Conservation (phyloP, 1,284 basidiomycete species). For the Rhodotorula sp. region DNA sequence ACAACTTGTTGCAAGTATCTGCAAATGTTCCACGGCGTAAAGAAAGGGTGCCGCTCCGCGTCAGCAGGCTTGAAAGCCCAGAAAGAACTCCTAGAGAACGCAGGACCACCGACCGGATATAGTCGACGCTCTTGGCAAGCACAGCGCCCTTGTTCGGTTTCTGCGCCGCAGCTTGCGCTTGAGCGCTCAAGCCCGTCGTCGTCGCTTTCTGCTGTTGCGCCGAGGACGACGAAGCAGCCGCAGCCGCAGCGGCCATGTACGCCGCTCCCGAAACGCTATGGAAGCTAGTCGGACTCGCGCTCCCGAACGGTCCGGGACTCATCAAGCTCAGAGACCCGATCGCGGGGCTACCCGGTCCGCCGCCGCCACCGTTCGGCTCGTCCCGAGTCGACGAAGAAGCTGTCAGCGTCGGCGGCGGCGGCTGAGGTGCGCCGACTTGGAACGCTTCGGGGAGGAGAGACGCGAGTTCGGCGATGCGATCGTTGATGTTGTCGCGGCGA, state of each 20-base stretch:
- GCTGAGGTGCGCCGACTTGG: constrained; percentile 62
- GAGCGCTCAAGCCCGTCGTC: neutral
- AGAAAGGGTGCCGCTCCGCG: neutral
- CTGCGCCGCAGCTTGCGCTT: constrained; percentile 46
- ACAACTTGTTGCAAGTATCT: constrained; percentile 81
- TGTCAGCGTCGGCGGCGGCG: constrained; percentile 72
- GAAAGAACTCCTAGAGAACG: neutral
- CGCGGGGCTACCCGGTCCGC: constrained; percentile 3
- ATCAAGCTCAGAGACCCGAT: constrained; percentile 26
- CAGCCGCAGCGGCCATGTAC: neutral
- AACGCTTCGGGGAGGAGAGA: constrained; percentile 73
- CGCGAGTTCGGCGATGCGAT: constrained; percentile 85
- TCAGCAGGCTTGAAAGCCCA: neutral
- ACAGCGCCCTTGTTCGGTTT: constrained; percentile 92
- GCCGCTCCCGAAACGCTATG: neutral
- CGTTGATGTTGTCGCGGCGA: constrained; percentile 86
- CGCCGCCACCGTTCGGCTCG: neutral
- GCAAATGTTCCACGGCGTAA: neutral
- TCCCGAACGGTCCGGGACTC: constrained; percentile 12
- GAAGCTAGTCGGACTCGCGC: neutral
- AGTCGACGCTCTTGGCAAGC: constrained; percentile 80
- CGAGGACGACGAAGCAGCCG: neutral
- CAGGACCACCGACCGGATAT: constrained; percentile 62
- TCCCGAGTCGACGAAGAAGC: constrained; percentile 61
- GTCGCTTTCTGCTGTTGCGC: neutral